Percentiles rank a stretch among this genome's conserved stretches.
Evolutionary conservation across 2,329 filamentous ascomycete genomes (phyloP).

Genomic region (Curvularia sp.): DNA sequence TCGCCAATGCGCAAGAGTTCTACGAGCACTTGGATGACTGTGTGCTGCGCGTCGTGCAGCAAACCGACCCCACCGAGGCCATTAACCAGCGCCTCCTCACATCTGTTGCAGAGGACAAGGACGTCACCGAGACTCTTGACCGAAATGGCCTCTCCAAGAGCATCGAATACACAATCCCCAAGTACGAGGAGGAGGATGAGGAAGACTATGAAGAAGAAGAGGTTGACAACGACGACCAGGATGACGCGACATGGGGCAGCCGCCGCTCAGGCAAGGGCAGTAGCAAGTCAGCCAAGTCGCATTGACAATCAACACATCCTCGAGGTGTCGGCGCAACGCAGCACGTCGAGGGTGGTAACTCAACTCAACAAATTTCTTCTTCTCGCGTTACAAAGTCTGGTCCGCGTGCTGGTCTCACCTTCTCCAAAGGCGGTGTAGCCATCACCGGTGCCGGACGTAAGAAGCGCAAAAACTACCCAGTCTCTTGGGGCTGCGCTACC

Average conservation of each 20-base stretch:
- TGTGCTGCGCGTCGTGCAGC: slow-evolving; percentile 66
- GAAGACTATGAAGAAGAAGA: slow-evolving; percentile 58
- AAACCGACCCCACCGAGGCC: slow-evolving; percentile 52
- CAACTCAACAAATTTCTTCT: slow-evolving; percentile 40
- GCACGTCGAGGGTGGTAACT: slow-evolving; percentile 47
- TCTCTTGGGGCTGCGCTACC: slow-evolving; percentile 89
- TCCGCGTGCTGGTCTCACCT: slow-evolving; percentile 69
- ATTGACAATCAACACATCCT: slow-evolving; percentile 59
- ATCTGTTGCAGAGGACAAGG: slow-evolving; percentile 50
- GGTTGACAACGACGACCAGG: slow-evolving; percentile 59
- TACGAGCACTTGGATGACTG: slow-evolving; percentile 90
- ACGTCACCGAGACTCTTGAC: slow-evolving; percentile 50
- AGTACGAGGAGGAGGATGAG: slow-evolving; percentile 61
- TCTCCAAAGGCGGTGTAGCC: slow-evolving; percentile 75
- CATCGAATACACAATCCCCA: slow-evolving; percentile 54
- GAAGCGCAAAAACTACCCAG: slow-evolving; percentile 91
- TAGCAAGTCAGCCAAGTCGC: slow-evolving; percentile 61
- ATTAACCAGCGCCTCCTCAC: slow-evolving; percentile 53
- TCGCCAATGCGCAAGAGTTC: slow-evolving; percentile 90
- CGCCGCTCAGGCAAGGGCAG: slow-evolving; percentile 57
- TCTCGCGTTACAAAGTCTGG: slow-evolving; percentile 24
- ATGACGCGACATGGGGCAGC: slow-evolving; percentile 62
- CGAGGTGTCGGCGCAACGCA: slow-evolving; percentile 53
- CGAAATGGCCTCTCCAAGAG: slow-evolving; percentile 51
- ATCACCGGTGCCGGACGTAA: slow-evolving; percentile 71